Percentiles rank a stretch among this genome's conserved stretches.
These are phyloP conservation scores for Trichosporon coremiiforme DNA, from an alignment of 1,284 basidiomycete genomes.

Conservation along the genomic window DNA sequence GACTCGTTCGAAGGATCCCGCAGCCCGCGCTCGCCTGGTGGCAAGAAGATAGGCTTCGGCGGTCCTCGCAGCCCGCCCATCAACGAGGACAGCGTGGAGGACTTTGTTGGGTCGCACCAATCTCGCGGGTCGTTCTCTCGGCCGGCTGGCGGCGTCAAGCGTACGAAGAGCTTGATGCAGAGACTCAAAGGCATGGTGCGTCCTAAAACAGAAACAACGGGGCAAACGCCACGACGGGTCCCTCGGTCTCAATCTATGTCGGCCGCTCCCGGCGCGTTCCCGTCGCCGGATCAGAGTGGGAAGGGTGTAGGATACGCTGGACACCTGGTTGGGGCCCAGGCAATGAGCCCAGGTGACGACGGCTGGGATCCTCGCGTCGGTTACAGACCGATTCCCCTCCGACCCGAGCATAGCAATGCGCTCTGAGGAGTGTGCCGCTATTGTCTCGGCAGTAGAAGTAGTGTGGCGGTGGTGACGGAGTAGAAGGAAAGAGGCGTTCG, in stretches of 20 bases:
- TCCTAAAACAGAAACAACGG: constrained; percentile 31
- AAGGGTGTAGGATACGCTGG: constrained; percentile 21
- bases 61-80: constrained; percentile 25
- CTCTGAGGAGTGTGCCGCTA: constrained; percentile 11
- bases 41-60: constrained; percentile 34
- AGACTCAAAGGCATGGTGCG: constrained; percentile 58
- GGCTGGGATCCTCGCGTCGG: constrained; percentile 9
- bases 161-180: constrained; percentile 58
- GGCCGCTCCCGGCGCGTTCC: constrained; percentile 20
- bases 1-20: constrained; percentile 23
- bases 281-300: constrained; percentile 14
- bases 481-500: constrained; percentile 19
- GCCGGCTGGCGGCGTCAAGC: constrained; percentile 49
- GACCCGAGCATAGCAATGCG: background rate
- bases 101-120: constrained; percentile 4
- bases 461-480: constrained; percentile 21
- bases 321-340: constrained; percentile 23
- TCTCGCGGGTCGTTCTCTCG: constrained; percentile 15
- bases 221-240: constrained; percentile 22
- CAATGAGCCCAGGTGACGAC: constrained; percentile 13
- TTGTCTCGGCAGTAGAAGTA: background rate
- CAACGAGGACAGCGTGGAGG: constrained; percentile 19
- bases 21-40: constrained; percentile 44
- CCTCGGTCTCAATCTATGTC: constrained; percentile 35
- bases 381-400: background rate